phyloP scores from a whole-genome alignment of 768 basidiomycete species.

The Lentinula sp. region DNA sequence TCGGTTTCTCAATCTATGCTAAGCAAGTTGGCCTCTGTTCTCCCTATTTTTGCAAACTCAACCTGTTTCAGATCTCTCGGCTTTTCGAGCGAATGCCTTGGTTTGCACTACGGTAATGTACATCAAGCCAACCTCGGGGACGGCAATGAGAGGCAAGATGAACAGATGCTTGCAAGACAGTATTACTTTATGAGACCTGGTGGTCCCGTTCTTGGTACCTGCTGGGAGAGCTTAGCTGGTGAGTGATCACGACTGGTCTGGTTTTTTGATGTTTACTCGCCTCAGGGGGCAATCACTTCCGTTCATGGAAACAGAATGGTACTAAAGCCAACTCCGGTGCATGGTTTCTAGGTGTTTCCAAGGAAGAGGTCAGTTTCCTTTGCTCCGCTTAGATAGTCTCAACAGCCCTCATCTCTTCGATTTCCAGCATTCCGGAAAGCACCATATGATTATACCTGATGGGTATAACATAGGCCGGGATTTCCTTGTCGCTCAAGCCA shows the following conservation, averaged over 20 bases:
- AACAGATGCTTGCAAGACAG: conserved; percentile 73
- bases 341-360: conserved; percentile 83
- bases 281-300: conserved; percentile 80
- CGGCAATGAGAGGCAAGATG: conserved; percentile 62
- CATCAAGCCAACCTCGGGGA: conserved; percentile 84
- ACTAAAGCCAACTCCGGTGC: conserved; percentile 65
- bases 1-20: conserved; percentile 63
- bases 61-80: conserved; percentile 57
- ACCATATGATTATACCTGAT: conserved; percentile 70
- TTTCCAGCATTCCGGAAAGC: conserved; percentile 44
- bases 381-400: background rate
- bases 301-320: conserved; percentile 88
- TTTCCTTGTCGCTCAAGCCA: conserved; percentile 64
- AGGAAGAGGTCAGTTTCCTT: conserved; percentile 47
- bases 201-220: conserved; percentile 67
- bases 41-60: background rate
- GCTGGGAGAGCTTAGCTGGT: conserved; percentile 82
- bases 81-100: conserved; percentile 78
- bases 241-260: background rate
- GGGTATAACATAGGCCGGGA: conserved; percentile 76
- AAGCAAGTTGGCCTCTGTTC: conserved; percentile 35
- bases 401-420: conserved; percentile 1
- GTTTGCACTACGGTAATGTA: conserved; percentile 67
- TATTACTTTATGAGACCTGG: conserved; percentile 42
- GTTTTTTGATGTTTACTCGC: background rate